phyloP scores from a whole-genome alignment of 768 basidiomycete species.

The Pleurotus eryngii region DNA sequence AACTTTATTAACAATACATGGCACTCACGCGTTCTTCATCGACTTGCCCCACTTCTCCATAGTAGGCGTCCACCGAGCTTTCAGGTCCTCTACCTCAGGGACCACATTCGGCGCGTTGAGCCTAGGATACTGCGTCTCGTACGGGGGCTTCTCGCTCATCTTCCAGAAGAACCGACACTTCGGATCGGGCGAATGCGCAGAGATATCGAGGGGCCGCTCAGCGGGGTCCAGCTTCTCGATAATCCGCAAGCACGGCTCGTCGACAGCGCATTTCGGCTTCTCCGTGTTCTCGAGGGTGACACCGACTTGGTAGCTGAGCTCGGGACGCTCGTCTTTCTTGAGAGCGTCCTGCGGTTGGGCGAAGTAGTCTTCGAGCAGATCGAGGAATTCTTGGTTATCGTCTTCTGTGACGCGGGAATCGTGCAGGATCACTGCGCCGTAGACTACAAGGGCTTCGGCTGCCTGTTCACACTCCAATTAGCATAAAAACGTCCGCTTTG shows the following conservation, averaged over 20 bases:
- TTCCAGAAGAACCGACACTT: conserved; percentile 95
- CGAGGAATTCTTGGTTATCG: conserved; percentile 80
- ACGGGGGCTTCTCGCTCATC: conserved; percentile 73
- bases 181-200: conserved; percentile 79
- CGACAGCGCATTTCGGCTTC: conserved; percentile 80
- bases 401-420: conserved; percentile 83
- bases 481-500: not conserved
- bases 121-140: conserved; percentile 72
- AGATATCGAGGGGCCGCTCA: conserved; percentile 84
- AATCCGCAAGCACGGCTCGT: conserved; percentile 78
- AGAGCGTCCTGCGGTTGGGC: conserved; percentile 60
- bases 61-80: conserved; percentile 59
- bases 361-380: conserved; percentile 94
- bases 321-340: conserved; percentile 76
- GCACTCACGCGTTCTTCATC: conserved; percentile 82
- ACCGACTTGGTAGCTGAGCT: conserved; percentile 88
- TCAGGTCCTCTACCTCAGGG: conserved; percentile 58
- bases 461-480: conserved; percentile 42
- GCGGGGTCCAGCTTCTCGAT: conserved; percentile 73
- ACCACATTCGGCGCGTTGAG: conserved; percentile 82
- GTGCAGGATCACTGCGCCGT: conserved; percentile 82
- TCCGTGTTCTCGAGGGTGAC: conserved; percentile 97
- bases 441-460: conserved; percentile 76
- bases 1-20: not conserved
- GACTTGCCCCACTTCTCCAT: conserved; percentile 87